These are phyloP conservation scores for Athelia sp. DNA, from an alignment of 1,284 basidiomycete species.

Conservation along the genomic window DNA sequence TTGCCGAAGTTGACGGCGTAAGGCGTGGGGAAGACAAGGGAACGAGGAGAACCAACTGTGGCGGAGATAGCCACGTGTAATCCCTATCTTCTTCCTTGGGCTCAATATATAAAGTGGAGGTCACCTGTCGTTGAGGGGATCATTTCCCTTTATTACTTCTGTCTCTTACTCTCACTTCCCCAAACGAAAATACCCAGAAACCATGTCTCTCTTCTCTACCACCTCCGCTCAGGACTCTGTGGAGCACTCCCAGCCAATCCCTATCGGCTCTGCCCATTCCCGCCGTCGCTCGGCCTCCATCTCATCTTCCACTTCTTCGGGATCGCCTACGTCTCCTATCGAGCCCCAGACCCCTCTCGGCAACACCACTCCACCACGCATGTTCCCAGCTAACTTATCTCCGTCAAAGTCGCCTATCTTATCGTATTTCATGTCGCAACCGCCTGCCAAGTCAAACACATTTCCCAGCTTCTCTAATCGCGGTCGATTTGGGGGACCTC, in stretches of 20 bases:
- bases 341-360: slow-evolving; percentile 42
- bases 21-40: too few species aligned
- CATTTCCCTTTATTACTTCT: not conserved
- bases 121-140: too few species aligned
- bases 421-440: slow-evolving; percentile 60
- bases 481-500: slow-evolving; percentile 41
- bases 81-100: too few species aligned
- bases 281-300: slow-evolving; percentile 51
- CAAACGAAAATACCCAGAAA: too few species aligned
- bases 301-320: slow-evolving; percentile 46
- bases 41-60: too few species aligned
- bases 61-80: too few species aligned
- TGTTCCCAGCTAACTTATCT: slow-evolving; percentile 31
- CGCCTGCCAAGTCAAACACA: slow-evolving; percentile 46
- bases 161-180: not conserved
- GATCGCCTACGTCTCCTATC: slow-evolving; percentile 44
- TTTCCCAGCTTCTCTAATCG: slow-evolving; percentile 50
- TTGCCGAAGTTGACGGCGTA: too few species aligned
- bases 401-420: slow-evolving; percentile 64
- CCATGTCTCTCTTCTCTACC: not conserved
- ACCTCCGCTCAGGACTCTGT: not conserved
- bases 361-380: slow-evolving; percentile 33
- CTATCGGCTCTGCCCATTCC: not conserved
- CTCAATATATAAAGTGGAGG: too few species aligned
- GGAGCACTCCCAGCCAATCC: not conserved